Evolutionary conservation across 805 yeast genomes (phyloP), one percentile per base, ranked within the genome.

Genomic region (Spathaspora girioi): DNA sequence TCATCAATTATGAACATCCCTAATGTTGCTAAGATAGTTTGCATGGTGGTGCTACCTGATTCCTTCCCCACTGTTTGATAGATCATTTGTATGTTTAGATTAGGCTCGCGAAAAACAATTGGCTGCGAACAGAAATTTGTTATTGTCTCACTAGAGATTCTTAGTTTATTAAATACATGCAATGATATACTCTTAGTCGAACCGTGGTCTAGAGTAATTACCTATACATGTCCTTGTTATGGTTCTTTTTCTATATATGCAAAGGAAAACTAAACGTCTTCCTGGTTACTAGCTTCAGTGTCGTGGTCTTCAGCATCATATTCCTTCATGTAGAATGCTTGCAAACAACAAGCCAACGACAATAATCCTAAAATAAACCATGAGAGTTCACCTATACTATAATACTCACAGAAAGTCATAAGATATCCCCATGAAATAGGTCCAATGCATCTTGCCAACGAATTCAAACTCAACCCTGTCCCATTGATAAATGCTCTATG

Each of bases 1-100:
- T 89, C 96, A 66, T 92, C 98, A 15, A 92, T 78, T 60, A 93
- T 90, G 68, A 90, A 87, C 89, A 92, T 86, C 45, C 97, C 98
- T 73, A 88, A 73, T 1, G 96, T 79, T 18, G 86, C 76, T 60
- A 89, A 79, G 17, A 62, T 58, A 12, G 65, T 44, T 35, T 11
- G 9, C 40, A 35, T 35, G 35, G 5, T 35, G 40, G 18, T 35
- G 29, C 6, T 27, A 12, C 9, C 11, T 8, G 11, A 12, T 12
- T 29, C 32, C 26, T 23, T 23, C 26, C 26, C 26, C 26, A 4
- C 6, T 6, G 6, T 23, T 23, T 23, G 26, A 6, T 23, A 23
- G 26, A 23, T 23, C 26, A n/a, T n/a, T 23, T 23, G 26, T 23
- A n/a, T n/a, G n/a, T n/a, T n/a, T n/a, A 23, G 26, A 23, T 23